These are phyloP conservation scores for Acanthamoeba culbertsoni DNA, from an alignment of 208 protist species.

Conservation along the genomic window DNA sequence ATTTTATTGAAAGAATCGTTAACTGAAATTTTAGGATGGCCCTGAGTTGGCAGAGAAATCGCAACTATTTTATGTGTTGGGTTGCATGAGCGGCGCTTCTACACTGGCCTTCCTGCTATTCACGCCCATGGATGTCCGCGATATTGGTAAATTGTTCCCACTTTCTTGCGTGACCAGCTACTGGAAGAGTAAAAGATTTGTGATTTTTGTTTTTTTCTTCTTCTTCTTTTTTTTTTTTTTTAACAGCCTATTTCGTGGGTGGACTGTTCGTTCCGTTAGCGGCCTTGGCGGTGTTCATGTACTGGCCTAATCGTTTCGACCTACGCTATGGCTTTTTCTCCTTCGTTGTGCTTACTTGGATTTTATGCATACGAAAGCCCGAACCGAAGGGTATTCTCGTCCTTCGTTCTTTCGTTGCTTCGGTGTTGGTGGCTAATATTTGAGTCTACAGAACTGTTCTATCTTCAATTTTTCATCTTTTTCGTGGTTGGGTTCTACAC, in stretches of 20 bases:
- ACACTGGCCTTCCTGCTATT: background rate
- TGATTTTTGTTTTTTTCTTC: too few relatives aligned
- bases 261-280: background rate
- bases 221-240: background rate
- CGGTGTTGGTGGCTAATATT: background rate
- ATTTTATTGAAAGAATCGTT: too few relatives aligned
- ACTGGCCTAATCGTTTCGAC: background rate
- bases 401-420: background rate
- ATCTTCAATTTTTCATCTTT: slow-evolving; percentile 50
- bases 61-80: background rate
- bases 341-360: background rate
- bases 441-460: background rate
- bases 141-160: too few relatives aligned
- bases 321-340: background rate
- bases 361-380: slow-evolving; percentile 31
- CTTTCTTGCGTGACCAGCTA: too few relatives aligned
- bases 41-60: background rate
- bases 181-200: too few relatives aligned
- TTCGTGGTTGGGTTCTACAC: slow-evolving; percentile 12
- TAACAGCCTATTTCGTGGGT: background rate
- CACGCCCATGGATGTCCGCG: background rate
- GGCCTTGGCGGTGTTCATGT: background rate
- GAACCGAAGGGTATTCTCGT: background rate
- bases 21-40: background rate
- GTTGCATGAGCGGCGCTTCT: background rate